phyloP scores from a whole-genome alignment of 192 early-diverging fungal genomes.

The Gonapodya prolifera region DNA sequence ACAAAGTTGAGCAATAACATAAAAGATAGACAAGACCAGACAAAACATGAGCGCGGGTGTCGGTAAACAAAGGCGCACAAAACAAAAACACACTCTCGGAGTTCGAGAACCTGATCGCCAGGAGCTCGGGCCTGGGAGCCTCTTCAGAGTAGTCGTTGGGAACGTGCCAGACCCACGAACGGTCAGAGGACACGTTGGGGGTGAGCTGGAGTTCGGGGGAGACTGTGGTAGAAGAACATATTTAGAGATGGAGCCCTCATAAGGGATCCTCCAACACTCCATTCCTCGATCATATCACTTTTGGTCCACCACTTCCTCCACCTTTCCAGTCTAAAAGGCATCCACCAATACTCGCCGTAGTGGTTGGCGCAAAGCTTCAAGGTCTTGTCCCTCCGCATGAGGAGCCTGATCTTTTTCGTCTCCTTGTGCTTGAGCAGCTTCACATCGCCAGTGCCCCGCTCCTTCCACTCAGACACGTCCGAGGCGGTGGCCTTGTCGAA shows the following conservation, averaged over 20 bases:
- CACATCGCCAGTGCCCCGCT: constrained; percentile 96
- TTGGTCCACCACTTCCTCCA: background rate
- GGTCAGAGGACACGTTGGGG: constrained; percentile 95
- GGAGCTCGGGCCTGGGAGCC: constrained; percentile 62
- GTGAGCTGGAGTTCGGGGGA: constrained; percentile 75
- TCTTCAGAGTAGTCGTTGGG: constrained; percentile 84
- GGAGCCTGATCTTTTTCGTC: constrained; percentile 76
- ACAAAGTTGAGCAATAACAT: background rate
- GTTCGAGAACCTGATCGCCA: constrained; percentile 96
- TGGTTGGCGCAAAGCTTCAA: constrained; percentile 99
- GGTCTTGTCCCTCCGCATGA: constrained; percentile 98
- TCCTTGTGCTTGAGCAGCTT: constrained; percentile 91
- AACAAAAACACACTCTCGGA: constrained; percentile 48
- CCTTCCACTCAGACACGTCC: constrained; percentile 88
- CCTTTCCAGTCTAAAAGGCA: background rate
- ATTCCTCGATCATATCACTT: background rate
- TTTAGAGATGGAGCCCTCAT: background rate
- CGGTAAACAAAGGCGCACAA: background rate
- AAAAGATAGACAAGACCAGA: constrained; percentile 16
- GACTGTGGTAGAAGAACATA: constrained; percentile 22
- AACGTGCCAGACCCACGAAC: constrained; percentile 97
- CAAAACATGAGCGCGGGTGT: constrained; percentile 16
- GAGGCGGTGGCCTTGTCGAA: constrained; percentile 59
- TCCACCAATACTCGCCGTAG: constrained; percentile 35
- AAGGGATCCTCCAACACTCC: no score